These are phyloP conservation scores for Dryas octopetala DNA, from an alignment of 306 rosid species.

Conservation along the genomic window DNA sequence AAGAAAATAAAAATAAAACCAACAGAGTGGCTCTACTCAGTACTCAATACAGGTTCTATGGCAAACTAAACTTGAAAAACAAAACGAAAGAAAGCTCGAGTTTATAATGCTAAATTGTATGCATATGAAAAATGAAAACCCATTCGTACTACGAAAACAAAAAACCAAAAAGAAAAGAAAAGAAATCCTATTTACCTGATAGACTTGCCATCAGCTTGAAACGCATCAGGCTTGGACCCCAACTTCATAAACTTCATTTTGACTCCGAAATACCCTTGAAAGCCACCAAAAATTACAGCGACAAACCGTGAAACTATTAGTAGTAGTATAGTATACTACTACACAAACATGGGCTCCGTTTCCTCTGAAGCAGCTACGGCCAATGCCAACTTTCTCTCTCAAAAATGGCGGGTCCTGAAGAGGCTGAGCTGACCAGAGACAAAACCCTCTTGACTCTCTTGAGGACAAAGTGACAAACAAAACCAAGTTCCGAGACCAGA, in stretches of 20 bases:
- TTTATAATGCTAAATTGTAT: background rate
- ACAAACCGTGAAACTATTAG: slow-evolving; percentile 10
- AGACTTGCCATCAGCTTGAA: slow-evolving; percentile 78
- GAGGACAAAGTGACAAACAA: background rate
- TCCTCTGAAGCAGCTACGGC: slow-evolving; percentile 6
- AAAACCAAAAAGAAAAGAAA: background rate
- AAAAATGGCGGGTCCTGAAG: slow-evolving; percentile 5
- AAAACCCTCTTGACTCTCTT: background rate
- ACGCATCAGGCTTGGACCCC: slow-evolving; percentile 89
- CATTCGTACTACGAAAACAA: background rate
- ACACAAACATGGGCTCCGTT: slow-evolving; percentile 26
- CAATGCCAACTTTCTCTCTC: slow-evolving; percentile 18
- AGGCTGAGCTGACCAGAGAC: background rate
- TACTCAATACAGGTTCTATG: too few species aligned
- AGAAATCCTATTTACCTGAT: slow-evolving; percentile 44
- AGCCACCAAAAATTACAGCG: background rate
- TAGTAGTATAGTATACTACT: background rate
- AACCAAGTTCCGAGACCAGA: slow-evolving; percentile 26
- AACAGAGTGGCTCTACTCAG: background rate
- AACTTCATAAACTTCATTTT: slow-evolving; percentile 98
- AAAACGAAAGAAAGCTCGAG: background rate
- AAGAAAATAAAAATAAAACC: background rate
- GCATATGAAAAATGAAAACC: background rate
- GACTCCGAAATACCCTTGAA: slow-evolving; percentile 1
- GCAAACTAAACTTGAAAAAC: background rate